Percentiles rank a stretch among this genome's conserved stretches.
Evolutionary conservation across 202 grass and related monocot genomes (phyloP).

Genomic region (Setaria italica): DNA sequence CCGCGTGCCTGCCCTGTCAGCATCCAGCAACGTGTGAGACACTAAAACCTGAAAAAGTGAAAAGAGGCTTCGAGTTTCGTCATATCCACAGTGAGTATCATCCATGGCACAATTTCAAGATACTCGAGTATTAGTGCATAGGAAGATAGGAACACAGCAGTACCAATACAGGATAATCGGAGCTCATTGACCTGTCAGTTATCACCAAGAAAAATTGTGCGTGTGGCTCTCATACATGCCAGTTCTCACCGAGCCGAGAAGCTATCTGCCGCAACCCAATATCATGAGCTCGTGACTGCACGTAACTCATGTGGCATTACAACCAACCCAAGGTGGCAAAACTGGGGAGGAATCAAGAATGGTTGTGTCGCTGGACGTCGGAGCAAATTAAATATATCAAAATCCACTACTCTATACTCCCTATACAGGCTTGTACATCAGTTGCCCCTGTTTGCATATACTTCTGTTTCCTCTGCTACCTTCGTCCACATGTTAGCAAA

Average conservation of each 20-base stretch:
- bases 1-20: neutral
- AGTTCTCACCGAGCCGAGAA: neutral
- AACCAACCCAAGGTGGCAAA: constrained; percentile 43
- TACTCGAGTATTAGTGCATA: neutral
- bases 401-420: constrained; percentile 41
- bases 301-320: constrained; percentile 18
- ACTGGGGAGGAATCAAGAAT: constrained; percentile 43
- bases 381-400: constrained; percentile 29
- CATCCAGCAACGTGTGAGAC: constrained; percentile 26
- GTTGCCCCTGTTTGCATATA: constrained; percentile 53
- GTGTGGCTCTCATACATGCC: neutral
- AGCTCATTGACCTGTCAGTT: neutral
- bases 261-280: constrained; percentile 22
- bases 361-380: neutral
- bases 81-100: neutral
- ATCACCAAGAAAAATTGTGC: neutral
- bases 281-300: neutral
- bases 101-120: neutral
- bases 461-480: constrained; percentile 80
- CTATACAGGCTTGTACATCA: constrained; percentile 49
- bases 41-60: constrained; percentile 1
- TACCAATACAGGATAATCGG: neutral
- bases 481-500: constrained; percentile 80
- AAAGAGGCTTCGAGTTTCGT: neutral
- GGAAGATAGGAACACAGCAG: neutral